Evolutionary conservation across 805 yeast species (phyloP).

Genomic region (Saccharomycopsis sp.): DNA sequence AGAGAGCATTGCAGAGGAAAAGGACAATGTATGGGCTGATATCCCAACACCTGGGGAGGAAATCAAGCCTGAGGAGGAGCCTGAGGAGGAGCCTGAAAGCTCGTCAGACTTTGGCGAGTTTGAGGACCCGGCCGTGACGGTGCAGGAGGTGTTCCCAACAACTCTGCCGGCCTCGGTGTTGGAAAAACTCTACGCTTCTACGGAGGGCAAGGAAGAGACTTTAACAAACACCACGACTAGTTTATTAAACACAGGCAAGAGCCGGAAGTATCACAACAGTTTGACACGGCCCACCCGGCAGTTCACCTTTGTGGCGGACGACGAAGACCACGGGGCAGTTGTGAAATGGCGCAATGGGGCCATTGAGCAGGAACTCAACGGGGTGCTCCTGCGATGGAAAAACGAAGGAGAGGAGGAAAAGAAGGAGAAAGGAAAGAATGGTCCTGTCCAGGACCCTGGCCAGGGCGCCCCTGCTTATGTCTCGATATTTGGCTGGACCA

Average conservation of each 20-base stretch:
- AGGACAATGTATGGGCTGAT: slow-evolving; percentile 8
- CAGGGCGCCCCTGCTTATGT: slow-evolving; percentile 7
- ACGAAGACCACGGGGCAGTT: not conserved
- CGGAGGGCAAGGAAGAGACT: too few relatives aligned
- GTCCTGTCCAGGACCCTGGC: too few relatives aligned
- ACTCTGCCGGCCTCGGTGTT: not conserved
- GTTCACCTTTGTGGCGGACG: not conserved
- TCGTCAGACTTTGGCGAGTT: slow-evolving; percentile 19
- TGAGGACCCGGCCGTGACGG: too few relatives aligned
- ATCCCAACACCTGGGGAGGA: not conserved
- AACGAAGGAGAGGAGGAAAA: not conserved
- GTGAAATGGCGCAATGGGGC: slow-evolving; percentile 15
- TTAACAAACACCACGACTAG: too few relatives aligned
- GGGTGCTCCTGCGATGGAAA: slow-evolving; percentile 11
- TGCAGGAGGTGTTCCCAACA: not conserved
- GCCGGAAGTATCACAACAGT: slow-evolving; percentile 15
- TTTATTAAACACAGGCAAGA: too few relatives aligned
- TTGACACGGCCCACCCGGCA: slow-evolving; percentile 16
- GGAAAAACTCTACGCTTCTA: not conserved
- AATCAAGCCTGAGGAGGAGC: not conserved
- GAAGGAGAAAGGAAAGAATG: not conserved
- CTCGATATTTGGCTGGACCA: slow-evolving; percentile 21
- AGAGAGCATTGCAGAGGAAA: not conserved
- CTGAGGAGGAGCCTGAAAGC: not conserved
- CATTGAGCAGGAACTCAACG: slow-evolving; percentile 10